A percentile compares a stretch with the other conserved stretches of the same genome.
Evolutionary conservation across 164 flowering plant genomes (phyloP).

Genomic region (Magnolia officinalis): DNA sequence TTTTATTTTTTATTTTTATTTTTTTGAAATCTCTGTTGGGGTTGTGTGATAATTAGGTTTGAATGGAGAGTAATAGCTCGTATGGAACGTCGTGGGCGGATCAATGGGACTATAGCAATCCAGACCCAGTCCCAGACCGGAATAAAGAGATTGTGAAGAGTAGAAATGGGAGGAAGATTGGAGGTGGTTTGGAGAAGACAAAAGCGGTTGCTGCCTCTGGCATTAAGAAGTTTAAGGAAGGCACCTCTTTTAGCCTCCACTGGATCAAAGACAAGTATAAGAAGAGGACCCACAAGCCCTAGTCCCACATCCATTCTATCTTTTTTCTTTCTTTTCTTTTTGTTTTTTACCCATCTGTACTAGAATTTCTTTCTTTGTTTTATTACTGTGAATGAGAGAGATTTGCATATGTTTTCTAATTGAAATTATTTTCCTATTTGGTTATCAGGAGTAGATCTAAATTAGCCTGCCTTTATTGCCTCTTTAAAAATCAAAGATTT

Average conservation of each 20-base stretch:
- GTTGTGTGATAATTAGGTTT: no score
- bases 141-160: constrained; percentile 15
- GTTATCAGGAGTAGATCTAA: no score
- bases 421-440: no score
- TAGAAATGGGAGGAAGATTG: constrained; percentile 60
- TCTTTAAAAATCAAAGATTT: no score
- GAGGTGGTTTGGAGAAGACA: constrained; percentile 67
- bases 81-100: constrained; percentile 74
- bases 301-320: background rate
- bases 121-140: constrained; percentile 20
- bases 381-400: no score
- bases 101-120: constrained; percentile 63
- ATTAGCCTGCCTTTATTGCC: no score
- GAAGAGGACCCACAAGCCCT: constrained; percentile 53
- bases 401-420: no score
- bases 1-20: no score
- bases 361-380: no score
- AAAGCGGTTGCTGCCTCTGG: constrained; percentile 67
- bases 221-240: constrained; percentile 69
- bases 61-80: constrained; percentile 5
- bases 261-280: constrained; percentile 84
- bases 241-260: constrained; percentile 51
- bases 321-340: background rate
- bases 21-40: no score
- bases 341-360: no score